These are phyloP conservation scores for Eruca vesicaria DNA, from an alignment of 441 rosid genomes.

Conservation along the genomic window DNA sequence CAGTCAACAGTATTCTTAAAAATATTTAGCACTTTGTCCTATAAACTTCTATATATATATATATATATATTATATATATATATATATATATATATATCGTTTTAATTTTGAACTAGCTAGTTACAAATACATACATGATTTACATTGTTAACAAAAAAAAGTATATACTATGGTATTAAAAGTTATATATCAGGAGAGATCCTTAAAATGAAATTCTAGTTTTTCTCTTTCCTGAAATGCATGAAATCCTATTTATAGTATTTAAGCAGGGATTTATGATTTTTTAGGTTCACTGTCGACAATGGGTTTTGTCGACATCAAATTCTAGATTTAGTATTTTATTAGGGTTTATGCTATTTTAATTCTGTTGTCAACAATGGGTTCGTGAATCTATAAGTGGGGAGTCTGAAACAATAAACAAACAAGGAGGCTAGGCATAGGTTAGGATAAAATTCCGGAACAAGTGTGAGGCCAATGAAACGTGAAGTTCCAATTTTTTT, in stretches of 20 bases:
- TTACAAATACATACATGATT: too few relatives aligned
- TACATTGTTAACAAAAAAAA: too few relatives aligned
- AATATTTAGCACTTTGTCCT: slow-evolving; percentile 1
- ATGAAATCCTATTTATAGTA: not conserved
- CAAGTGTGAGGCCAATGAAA: slow-evolving; percentile 35
- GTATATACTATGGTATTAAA: not conserved
- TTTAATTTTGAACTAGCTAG: not conserved
- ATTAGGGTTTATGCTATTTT: not conserved
- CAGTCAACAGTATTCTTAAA: slow-evolving; percentile 27
- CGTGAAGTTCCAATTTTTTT: slow-evolving; percentile 15
- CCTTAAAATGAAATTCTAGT: not conserved
- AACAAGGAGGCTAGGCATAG: slow-evolving; percentile 17
- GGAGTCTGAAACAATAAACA: slow-evolving; percentile 11
- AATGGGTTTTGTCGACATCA: not conserved
- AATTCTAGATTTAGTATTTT: not conserved
- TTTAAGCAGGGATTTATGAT: not conserved
- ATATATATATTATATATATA: too few relatives aligned
- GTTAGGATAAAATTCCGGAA: slow-evolving; percentile 31
- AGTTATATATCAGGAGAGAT: not conserved
- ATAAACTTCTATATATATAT: too few relatives aligned
- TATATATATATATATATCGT: too few relatives aligned
- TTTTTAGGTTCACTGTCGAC: not conserved
- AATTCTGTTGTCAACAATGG: not conserved
- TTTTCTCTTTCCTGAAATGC: not conserved
- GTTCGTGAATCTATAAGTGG: slow-evolving; percentile 1